Evolutionary conservation across 768 basidiomycete genomes (phyloP).

Genomic region (Phylloporus arenicola): DNA sequence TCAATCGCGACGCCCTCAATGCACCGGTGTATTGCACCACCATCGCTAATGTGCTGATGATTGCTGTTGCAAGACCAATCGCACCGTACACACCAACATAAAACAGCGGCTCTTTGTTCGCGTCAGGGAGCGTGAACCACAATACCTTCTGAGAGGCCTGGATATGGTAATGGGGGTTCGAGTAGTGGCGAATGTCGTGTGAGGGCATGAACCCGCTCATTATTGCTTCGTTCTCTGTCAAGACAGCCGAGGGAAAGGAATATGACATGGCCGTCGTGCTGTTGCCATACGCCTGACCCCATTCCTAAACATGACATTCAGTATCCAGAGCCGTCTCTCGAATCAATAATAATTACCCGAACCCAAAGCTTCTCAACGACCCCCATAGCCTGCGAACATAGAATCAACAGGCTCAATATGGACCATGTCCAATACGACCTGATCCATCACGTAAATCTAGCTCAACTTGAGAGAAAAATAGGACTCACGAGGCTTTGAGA

Average conservation of each 20-base stretch:
- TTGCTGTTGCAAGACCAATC: constrained; percentile 48
- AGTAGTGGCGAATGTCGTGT: constrained; percentile 13
- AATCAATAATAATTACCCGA: constrained; percentile 12
- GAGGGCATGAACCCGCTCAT: constrained; percentile 23
- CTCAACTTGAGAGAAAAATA: not conserved
- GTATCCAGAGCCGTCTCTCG: not conserved
- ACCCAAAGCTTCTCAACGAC: constrained; percentile 30
- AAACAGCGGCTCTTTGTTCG: constrained; percentile 59
- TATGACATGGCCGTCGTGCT: constrained; percentile 5
- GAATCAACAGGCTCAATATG: constrained; percentile 18
- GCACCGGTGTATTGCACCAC: constrained; percentile 56
- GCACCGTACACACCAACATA: constrained; percentile 64
- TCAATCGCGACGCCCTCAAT: constrained; percentile 31
- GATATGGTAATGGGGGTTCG: constrained; percentile 15
- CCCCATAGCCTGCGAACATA: constrained; percentile 21
- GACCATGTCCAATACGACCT: constrained; percentile 32
- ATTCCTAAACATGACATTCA: constrained; percentile 17
- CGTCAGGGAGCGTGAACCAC: constrained; percentile 38
- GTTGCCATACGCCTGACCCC: constrained; percentile 24
- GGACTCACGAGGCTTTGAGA: constrained; percentile 57
- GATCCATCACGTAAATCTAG: not conserved
- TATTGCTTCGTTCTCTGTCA: constrained; percentile 27
- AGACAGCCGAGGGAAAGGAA: constrained; percentile 15
- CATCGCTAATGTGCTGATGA: constrained; percentile 42
- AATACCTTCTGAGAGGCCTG: constrained; percentile 3